phyloP scores from a whole-genome alignment of 2,329 filamentous ascomycete species.

The Cryphonectria nitschkei region DNA sequence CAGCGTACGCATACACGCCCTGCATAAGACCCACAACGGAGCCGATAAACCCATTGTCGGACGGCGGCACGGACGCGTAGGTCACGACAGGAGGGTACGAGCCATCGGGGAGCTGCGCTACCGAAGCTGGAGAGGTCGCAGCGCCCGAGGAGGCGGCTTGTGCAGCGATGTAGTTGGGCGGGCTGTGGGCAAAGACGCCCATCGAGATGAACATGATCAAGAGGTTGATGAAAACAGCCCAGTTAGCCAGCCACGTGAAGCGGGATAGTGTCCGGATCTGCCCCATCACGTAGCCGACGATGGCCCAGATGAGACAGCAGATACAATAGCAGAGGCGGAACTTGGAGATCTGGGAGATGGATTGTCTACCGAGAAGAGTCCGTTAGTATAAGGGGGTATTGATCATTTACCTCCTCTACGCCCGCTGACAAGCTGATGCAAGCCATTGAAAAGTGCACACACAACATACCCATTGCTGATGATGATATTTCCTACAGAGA shows the following conservation, averaged over 20 bases:
- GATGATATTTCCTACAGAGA: constrained; percentile 54
- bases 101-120: constrained; percentile 38
- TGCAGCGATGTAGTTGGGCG: constrained; percentile 49
- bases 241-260: constrained; percentile 57
- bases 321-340: constrained; percentile 54
- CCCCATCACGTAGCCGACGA: constrained; percentile 53
- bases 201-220: constrained; percentile 58
- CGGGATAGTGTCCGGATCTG: constrained; percentile 58
- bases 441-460: not conserved
- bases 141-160: constrained; percentile 35
- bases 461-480: constrained; percentile 45
- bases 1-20: constrained; percentile 59
- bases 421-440: too few relatives aligned
- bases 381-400: not conserved
- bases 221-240: constrained; percentile 58
- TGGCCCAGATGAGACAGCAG: constrained; percentile 52
- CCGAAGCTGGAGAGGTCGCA: constrained; percentile 33
- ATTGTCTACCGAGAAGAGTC: constrained; percentile 40
- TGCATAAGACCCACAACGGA: constrained; percentile 54
- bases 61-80: constrained; percentile 43
- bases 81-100: constrained; percentile 39
- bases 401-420: too few relatives aligned
- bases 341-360: constrained; percentile 55
- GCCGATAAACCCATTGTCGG: constrained; percentile 46
- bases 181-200: constrained; percentile 51